Percentiles rank a stretch among this genome's conserved stretches.
phyloP scores from a whole-genome alignment of 768 basidiomycete species.

The Suillus discolor region DNA sequence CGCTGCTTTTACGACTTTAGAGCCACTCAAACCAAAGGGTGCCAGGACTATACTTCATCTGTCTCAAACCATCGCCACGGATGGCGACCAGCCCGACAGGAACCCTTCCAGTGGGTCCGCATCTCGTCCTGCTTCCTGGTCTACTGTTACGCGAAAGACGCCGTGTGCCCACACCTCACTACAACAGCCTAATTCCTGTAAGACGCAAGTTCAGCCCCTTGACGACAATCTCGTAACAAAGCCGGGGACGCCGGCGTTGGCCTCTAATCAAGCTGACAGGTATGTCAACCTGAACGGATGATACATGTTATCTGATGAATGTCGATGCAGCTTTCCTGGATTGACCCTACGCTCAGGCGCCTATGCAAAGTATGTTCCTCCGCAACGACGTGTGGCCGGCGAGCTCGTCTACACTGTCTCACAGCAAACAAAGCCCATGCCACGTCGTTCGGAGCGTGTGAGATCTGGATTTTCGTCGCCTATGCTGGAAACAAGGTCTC shows the following conservation, averaged over 20 bases:
- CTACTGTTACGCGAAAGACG: not conserved
- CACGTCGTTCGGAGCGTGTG: not conserved
- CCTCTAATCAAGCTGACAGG: not conserved
- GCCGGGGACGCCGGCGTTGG: not conserved
- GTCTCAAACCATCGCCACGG: not conserved
- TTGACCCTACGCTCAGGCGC: not conserved
- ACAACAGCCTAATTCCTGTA: not conserved
- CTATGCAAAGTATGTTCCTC: slow-evolving; percentile 1
- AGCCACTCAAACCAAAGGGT: not conserved
- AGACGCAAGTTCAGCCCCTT: not conserved
- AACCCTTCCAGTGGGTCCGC: not conserved
- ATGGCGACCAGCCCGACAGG: not conserved
- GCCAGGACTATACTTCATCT: too few species aligned
- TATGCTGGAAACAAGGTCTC: not conserved
- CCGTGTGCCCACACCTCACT: not conserved
- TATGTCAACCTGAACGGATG: not conserved
- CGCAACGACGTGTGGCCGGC: not conserved
- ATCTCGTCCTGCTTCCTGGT: not conserved
- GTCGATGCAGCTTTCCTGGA: not conserved
- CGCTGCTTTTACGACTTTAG: not conserved
- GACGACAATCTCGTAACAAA: not conserved
- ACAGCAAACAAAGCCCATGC: not conserved
- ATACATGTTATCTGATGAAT: not conserved
- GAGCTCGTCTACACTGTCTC: not conserved
- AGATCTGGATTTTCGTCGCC: not conserved